phyloP scores from a whole-genome alignment of 768 basidiomycete genomes.

The Lentinula boryana region DNA sequence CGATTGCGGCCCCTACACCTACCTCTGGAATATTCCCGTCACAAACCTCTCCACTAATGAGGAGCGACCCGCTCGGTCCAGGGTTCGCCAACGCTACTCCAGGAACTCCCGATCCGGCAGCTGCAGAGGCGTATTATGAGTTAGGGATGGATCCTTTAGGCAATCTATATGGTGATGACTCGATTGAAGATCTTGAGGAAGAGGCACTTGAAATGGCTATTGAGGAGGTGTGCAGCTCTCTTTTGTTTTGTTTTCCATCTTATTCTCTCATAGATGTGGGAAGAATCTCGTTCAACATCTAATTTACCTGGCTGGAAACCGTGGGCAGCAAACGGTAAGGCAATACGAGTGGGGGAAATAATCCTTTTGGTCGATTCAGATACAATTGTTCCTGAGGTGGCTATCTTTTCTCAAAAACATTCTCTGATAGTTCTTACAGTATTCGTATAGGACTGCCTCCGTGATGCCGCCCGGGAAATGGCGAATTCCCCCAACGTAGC shows the following conservation, averaged over 20 bases:
- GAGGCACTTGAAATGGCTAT: constrained; percentile 66
- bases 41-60: constrained; percentile 1
- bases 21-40: neutral
- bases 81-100: constrained; percentile 10
- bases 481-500: constrained; percentile 66
- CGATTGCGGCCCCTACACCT: neutral
- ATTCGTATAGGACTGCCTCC: constrained; percentile 52
- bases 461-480: constrained; percentile 84
- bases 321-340: constrained; percentile 71
- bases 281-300: constrained; percentile 28
- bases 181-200: constrained; percentile 49
- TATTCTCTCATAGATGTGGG: constrained; percentile 25
- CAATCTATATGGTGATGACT: constrained; percentile 18
- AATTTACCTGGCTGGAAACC: constrained; percentile 38
- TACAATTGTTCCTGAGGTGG: constrained; percentile 63
- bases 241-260: neutral
- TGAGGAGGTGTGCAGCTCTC: constrained; percentile 37
- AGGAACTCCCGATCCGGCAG: constrained; percentile 17
- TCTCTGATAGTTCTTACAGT: constrained; percentile 8
- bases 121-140: constrained; percentile 5
- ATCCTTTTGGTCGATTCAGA: constrained; percentile 79
- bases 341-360: constrained; percentile 68
- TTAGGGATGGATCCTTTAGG: neutral
- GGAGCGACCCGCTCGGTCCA: neutral
- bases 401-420: neutral